Conservation (phyloP, 2,329 filamentous ascomycete species). For the Fusarium liriodendri region DNA sequence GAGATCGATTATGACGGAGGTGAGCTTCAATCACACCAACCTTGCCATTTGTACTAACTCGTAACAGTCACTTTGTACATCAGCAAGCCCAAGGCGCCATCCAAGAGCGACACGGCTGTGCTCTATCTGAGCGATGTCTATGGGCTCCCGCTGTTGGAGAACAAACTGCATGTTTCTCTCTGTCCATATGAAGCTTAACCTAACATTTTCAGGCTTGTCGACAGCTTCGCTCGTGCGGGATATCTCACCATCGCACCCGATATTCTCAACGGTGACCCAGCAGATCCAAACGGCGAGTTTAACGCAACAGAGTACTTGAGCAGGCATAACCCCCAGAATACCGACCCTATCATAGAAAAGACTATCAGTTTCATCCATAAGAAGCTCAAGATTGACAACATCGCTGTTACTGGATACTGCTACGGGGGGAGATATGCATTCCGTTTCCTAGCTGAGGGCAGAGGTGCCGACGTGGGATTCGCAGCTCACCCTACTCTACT, state of each 20-base stretch:
- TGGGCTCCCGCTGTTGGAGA: slow-evolving; percentile 15
- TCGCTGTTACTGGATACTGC: slow-evolving; percentile 69
- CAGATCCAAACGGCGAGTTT: slow-evolving; percentile 1
- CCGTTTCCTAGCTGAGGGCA: slow-evolving; percentile 62
- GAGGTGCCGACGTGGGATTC: slow-evolving; percentile 65
- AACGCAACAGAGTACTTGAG: slow-evolving; percentile 13
- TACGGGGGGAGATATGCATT: slow-evolving; percentile 69
- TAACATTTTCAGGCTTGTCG: slow-evolving; percentile 5
- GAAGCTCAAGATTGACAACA: slow-evolving; percentile 55
- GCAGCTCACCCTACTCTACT: slow-evolving; percentile 72
- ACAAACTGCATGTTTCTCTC: background rate
- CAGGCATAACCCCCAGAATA: slow-evolving; percentile 11
- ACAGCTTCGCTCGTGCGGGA: slow-evolving; percentile 23
- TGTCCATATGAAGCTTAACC: background rate
- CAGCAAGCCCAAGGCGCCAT: slow-evolving; percentile 13
- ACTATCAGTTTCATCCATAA: slow-evolving; percentile 18
- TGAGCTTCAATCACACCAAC: background rate
- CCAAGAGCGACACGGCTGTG: slow-evolving; percentile 8
- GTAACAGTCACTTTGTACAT: slow-evolving; percentile 16
- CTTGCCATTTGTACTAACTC: background rate
- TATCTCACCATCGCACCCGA: slow-evolving; percentile 24
- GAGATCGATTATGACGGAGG: slow-evolving; percentile 12
- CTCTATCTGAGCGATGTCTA: slow-evolving; percentile 30
- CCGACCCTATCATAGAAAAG: slow-evolving; percentile 26
- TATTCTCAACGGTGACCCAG: slow-evolving; percentile 14